Evolutionary conservation across 345 rosid genomes (phyloP), one percentile per base, ranked within the genome.

Genomic region (Raphanus sativus): DNA sequence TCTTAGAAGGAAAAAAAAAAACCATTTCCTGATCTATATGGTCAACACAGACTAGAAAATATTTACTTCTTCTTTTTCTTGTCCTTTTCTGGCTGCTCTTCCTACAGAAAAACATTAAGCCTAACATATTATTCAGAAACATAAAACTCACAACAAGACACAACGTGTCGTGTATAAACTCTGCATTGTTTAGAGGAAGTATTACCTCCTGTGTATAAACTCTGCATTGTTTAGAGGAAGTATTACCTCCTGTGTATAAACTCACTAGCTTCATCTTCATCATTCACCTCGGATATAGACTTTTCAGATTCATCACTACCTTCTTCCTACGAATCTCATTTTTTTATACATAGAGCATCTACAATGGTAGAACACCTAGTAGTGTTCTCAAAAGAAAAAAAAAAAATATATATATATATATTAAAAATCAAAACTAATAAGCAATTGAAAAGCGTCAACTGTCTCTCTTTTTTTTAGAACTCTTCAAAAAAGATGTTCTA

Each of bases 211-310:
- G 4, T 45, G 7, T 5, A 54, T 55, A 64, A 21, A 69, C 64
- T 62, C 24, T 52, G 16, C 42, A 54, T 3, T 25, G 15, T 13
- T 8, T 12, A 32, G 15, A 34, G 52, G 54, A 69, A 48, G 1
- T n/a, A 4, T 69, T 71, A 86, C 89, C 90, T 86, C 89, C 61
- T 21, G 21, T 21, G 21, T 21, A 21, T 21, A 21, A 21, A 21
- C 21, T 62, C 87, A 61, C 79, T 84, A 24, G 85, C 89, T 73
- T 82, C 89, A 66, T 86, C 86, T 79, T 87, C 93, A 69, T 84
- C 89, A 55, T 86, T 79, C 79, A 84, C 92, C 77, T 89, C 93
- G 17, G 93, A 87, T 73, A 81, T 85, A 58, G 93, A 86, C 56
- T 74, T 83, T 33, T 90, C 91, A 16, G 95, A 87, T 50, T 81